Percentiles rank a stretch among this genome's conserved stretches.
phyloP scores from a whole-genome alignment of 2,329 filamentous ascomycete genomes.

The Dactylellina leptospora region DNA sequence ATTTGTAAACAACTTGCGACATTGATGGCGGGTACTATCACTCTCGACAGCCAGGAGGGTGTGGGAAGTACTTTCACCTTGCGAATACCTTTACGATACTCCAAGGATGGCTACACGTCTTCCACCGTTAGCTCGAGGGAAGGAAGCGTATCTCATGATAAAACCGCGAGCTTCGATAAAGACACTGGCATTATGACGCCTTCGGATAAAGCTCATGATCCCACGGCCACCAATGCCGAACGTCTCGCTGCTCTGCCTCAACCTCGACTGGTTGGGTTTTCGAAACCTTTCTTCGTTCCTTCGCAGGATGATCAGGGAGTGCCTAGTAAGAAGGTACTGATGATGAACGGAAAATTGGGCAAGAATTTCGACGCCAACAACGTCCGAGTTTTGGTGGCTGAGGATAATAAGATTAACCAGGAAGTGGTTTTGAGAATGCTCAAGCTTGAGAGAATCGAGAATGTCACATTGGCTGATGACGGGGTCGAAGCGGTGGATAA shows the following conservation, averaged over 20 bases:
- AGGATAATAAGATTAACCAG: conserved; percentile 75
- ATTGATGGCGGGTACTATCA: conserved; percentile 86
- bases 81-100: conserved; percentile 69
- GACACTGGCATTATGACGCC: conserved; percentile 5
- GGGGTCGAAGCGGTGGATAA: conserved; percentile 86
- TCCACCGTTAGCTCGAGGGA: conserved; percentile 46
- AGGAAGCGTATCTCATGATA: conserved; percentile 47
- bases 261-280: conserved; percentile 81
- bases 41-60: conserved; percentile 74
- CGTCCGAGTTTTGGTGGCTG: conserved; percentile 84
- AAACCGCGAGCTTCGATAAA: conserved; percentile 18
- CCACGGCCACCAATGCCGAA: conserved; percentile 37
- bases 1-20: conserved; percentile 87
- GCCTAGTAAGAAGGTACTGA: conserved; percentile 13
- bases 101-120: conserved; percentile 23
- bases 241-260: conserved; percentile 67
- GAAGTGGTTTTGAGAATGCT: conserved; percentile 72
- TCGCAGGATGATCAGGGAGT: conserved; percentile 11
- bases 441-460: conserved; percentile 64
- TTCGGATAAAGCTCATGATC: conserved; percentile 21
- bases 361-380: conserved; percentile 12
- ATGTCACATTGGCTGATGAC: conserved; percentile 86
- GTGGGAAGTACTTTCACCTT: conserved; percentile 83
- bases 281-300: conserved; percentile 77
- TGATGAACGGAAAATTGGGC: conserved; percentile 32